These are phyloP conservation scores for Penicillium griseofulvum DNA, from an alignment of 2,329 filamentous ascomycete species.

Conservation along the genomic window DNA sequence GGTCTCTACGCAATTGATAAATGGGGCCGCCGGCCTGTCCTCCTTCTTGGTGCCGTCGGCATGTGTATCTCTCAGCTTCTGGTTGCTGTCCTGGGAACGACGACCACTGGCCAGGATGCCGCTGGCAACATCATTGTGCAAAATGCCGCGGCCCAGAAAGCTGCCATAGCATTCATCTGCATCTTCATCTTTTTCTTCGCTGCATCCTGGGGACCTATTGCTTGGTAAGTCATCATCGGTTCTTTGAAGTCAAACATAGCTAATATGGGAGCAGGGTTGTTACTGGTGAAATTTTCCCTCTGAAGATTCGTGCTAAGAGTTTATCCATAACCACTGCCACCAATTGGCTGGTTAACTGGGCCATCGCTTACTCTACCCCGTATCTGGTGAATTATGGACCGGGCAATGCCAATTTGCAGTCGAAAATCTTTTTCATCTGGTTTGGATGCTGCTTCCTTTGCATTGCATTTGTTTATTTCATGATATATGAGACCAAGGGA, in stretches of 20 bases:
- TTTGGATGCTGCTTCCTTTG: slow-evolving; percentile 69
- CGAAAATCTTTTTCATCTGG: slow-evolving; percentile 79
- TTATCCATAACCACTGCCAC: slow-evolving; percentile 13
- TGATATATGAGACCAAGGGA: slow-evolving; percentile 84
- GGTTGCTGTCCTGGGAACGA: slow-evolving; percentile 48
- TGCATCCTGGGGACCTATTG: slow-evolving; percentile 37
- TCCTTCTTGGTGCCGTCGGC: slow-evolving; percentile 48
- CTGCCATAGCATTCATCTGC: slow-evolving; percentile 43
- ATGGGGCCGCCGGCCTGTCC: slow-evolving; percentile 48
- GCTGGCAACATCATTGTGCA: background rate
- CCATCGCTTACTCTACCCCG: slow-evolving; percentile 67
- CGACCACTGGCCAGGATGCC: slow-evolving; percentile 24
- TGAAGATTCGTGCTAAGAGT: slow-evolving; percentile 7
- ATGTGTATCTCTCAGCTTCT: slow-evolving; percentile 50
- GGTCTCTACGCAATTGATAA: slow-evolving; percentile 51
- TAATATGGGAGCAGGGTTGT: slow-evolving; percentile 33
- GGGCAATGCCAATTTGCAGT: slow-evolving; percentile 61
- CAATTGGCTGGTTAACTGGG: slow-evolving; percentile 55
- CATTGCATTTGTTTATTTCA: slow-evolving; percentile 55
- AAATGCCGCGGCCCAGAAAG: slow-evolving; percentile 9
- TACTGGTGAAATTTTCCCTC: slow-evolving; percentile 42
- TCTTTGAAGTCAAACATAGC: background rate
- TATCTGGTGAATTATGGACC: slow-evolving; percentile 61
- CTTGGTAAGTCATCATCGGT: slow-evolving; percentile 7
- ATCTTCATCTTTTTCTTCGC: slow-evolving; percentile 48